Evolutionary conservation across 352 stramenopile genomes (phyloP).

Genomic region (Phytophthora pini): DNA sequence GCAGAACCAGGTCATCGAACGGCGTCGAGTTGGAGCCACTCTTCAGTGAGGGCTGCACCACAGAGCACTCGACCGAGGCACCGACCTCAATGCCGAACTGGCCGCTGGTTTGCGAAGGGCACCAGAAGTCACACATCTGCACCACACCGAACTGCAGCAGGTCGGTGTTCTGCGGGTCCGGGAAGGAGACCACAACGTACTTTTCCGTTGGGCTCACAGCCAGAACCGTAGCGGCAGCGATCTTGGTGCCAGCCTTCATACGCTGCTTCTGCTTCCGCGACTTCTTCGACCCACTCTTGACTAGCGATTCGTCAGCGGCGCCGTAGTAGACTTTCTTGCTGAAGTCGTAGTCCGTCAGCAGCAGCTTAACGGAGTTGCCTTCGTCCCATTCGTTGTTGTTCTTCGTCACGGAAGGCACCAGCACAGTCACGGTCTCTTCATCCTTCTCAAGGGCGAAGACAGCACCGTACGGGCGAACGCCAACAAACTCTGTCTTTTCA

Average conservation of each 20-base stretch:
- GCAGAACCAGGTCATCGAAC: slow-evolving; percentile 78
- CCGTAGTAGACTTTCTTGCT: slow-evolving; percentile 87
- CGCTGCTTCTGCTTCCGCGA: slow-evolving; percentile 75
- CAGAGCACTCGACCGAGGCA: slow-evolving; percentile 43
- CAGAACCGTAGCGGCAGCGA: slow-evolving; percentile 56
- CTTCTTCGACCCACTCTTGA: slow-evolving; percentile 73
- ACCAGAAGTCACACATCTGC: slow-evolving; percentile 82
- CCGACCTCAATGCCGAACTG: slow-evolving; percentile 67
- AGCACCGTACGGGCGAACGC: slow-evolving; percentile 82
- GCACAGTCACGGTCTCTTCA: slow-evolving; percentile 67
- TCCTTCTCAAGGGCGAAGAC: slow-evolving; percentile 83
- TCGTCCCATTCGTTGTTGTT: slow-evolving; percentile 56
- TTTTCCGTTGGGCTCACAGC: slow-evolving; percentile 56
- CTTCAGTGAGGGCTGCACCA: slow-evolving; percentile 53
- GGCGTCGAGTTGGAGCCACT: slow-evolving; percentile 56
- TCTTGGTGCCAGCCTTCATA: slow-evolving; percentile 48
- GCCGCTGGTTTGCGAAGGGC: slow-evolving; percentile 61
- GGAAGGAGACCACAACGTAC: slow-evolving; percentile 76
- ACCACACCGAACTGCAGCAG: slow-evolving; percentile 63
- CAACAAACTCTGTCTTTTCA: slow-evolving; percentile 86
- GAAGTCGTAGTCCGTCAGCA: slow-evolving; percentile 88
- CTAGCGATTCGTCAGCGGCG: slow-evolving; percentile 48
- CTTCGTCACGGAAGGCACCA: slow-evolving; percentile 59
- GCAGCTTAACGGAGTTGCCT: slow-evolving; percentile 72
- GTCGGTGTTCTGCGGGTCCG: slow-evolving; percentile 43